Conservation (phyloP, 805 yeast species). For the Wickerhamiella shivajii region DNA sequence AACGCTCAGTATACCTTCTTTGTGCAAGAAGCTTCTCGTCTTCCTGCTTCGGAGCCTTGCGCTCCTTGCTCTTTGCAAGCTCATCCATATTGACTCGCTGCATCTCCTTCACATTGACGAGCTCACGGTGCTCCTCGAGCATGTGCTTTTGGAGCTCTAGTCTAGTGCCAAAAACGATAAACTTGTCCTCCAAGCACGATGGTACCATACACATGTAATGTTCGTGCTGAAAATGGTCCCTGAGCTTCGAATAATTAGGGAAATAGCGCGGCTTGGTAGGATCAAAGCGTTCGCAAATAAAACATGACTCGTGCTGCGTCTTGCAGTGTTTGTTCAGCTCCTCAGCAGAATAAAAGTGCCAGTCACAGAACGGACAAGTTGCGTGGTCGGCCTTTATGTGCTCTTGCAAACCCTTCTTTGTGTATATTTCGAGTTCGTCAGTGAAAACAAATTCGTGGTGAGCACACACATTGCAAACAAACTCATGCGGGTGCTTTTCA, state of each 20-base stretch:
- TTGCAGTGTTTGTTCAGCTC: slow-evolving; percentile 73
- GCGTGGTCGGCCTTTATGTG: slow-evolving; percentile 67
- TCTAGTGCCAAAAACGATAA: slow-evolving; percentile 81
- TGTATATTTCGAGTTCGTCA: slow-evolving; percentile 48
- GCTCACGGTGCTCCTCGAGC: slow-evolving; percentile 61
- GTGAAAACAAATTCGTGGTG: slow-evolving; percentile 65
- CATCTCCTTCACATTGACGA: slow-evolving; percentile 28
- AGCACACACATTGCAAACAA: slow-evolving; percentile 64
- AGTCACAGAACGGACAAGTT: slow-evolving; percentile 60
- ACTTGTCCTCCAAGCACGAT: slow-evolving; percentile 71
- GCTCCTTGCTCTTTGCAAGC: slow-evolving; percentile 2
- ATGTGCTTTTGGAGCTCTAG: slow-evolving; percentile 79
- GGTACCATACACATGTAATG: slow-evolving; percentile 72
- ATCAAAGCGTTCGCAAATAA: slow-evolving; percentile 58
- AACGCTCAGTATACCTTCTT: slow-evolving; percentile 15
- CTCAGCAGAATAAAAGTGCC: slow-evolving; percentile 72
- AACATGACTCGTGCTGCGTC: slow-evolving; percentile 76
- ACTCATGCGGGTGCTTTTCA: slow-evolving; percentile 38
- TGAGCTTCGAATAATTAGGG: slow-evolving; percentile 58
- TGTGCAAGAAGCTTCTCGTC: neutral
- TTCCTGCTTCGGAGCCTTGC: slow-evolving; percentile 3
- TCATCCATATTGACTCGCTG: slow-evolving; percentile 14
- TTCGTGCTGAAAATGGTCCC: slow-evolving; percentile 52
- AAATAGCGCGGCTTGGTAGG: slow-evolving; percentile 55
- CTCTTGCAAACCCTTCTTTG: slow-evolving; percentile 42